Evolutionary conservation across 352 stramenopile species (phyloP), one percentile per base, ranked within the genome.

Genomic region (Globisporangium sylvaticum): DNA sequence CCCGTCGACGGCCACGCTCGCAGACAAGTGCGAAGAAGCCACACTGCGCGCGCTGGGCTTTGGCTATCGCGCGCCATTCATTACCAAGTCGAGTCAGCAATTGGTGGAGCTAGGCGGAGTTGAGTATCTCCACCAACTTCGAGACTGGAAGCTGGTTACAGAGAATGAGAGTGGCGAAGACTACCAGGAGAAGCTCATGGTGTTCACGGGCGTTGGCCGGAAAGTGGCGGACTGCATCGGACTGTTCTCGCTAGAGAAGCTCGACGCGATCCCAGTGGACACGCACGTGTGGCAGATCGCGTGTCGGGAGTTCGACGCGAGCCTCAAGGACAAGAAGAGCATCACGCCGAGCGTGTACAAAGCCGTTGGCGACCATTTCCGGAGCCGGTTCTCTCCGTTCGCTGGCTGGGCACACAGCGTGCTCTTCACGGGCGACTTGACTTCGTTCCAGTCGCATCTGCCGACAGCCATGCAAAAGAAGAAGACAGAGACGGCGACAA

Each of bases 151-250:
- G 24, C 56, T 9, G 18, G 18, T 22, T 22, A 9, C 3, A 9
- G 42, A n/a, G 6, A 12, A 20, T n/a, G 61, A 53, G 1, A 20
- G 29, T 15, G 56, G 66, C n/a, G 27, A 29, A 1, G 34, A 50
- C 4, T 87, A 88, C 59, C 80, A 88, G 64, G 76, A 80, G 10
- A 55, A 83, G n/a, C 68, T 91, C 53, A 85, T 86, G 74, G 71
- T 84, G 54, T 91, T 91, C 57, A 42, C 72, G 27, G 96, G 96
- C 8, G 94, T 98, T 5, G 96, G 96, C 1, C 77, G 81, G 20
- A 99, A 99, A 77, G 97, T 99, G 3, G 97, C 97, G 1, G 97
- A 99, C 77, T 99, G 97, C 73, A 89, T 99, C 9, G 96, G 91
- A 34, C 88, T 99, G 5, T 99, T 99, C 74, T 97, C 93, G 4